These are phyloP conservation scores for Pseudonectria buxi DNA, from an alignment of 2,329 filamentous ascomycete genomes.

Conservation along the genomic window DNA sequence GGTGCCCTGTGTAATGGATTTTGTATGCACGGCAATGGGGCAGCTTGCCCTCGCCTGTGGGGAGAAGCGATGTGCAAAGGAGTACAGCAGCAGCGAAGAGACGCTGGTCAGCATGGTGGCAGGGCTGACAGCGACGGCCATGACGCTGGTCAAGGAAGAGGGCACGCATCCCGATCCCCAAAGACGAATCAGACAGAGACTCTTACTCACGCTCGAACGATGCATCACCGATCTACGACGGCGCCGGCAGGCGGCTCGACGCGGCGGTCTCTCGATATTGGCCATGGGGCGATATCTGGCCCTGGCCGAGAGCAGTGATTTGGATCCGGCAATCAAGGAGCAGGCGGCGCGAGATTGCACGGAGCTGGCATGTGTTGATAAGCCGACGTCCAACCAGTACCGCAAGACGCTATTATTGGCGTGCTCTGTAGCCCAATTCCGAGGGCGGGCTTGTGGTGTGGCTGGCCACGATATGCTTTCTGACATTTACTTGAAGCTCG, in stretches of 20 bases:
- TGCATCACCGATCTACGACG: constrained; percentile 13
- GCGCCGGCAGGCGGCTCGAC: constrained; percentile 4
- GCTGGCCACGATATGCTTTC: constrained; percentile 31
- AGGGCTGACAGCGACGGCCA: constrained; percentile 21
- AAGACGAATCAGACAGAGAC: constrained; percentile 15
- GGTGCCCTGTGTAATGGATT: constrained; percentile 15
- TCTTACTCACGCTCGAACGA: constrained; percentile 21
- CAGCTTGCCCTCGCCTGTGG: constrained; percentile 13
- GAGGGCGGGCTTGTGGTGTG: constrained; percentile 35
- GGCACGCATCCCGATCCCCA: too few relatives aligned
- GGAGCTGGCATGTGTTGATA: constrained; percentile 9
- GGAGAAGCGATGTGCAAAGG: constrained; percentile 1
- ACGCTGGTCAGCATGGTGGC: constrained; percentile 25
- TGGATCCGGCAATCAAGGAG: constrained; percentile 9
- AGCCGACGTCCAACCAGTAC: constrained; percentile 15
- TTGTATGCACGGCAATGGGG: constrained; percentile 18
- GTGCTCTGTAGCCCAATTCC: constrained; percentile 41
- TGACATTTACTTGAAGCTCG: constrained; percentile 35
- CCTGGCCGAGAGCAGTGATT: constrained; percentile 10
- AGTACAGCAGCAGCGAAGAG: constrained; percentile 15
- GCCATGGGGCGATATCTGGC: constrained; percentile 22
- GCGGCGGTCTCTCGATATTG: constrained; percentile 18
- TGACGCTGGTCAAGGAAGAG: constrained; percentile 9
- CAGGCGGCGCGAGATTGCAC: constrained; percentile 16
- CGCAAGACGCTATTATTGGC: constrained; percentile 31